These are phyloP conservation scores for Penicillium desertorum DNA, from an alignment of 495 filamentous ascomycete genomes.

Conservation along the genomic window DNA sequence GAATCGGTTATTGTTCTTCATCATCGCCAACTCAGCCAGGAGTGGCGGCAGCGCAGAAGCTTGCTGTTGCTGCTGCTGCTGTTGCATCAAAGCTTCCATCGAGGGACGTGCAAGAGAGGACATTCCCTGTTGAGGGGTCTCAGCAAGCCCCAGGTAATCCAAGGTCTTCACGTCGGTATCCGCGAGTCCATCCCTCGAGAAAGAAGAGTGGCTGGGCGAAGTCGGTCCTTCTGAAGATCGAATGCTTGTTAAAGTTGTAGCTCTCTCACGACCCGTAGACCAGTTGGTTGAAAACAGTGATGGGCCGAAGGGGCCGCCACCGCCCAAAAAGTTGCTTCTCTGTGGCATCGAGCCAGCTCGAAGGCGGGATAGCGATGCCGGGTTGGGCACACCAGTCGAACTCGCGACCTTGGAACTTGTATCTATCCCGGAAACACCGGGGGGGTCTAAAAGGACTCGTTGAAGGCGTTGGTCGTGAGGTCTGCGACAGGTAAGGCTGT, in stretches of 20 bases:
- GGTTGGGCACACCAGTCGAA: slow-evolving; percentile 48
- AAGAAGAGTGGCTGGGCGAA: slow-evolving; percentile 86
- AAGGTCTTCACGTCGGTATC: slow-evolving; percentile 92
- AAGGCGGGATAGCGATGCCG: slow-evolving; percentile 79
- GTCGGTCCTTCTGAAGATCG: slow-evolving; percentile 82
- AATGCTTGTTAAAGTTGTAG: slow-evolving; percentile 84
- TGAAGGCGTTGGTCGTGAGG: slow-evolving; percentile 84
- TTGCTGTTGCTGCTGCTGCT: slow-evolving; percentile 57
- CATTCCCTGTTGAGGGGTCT: slow-evolving; percentile 82
- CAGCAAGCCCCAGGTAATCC: slow-evolving; percentile 92
- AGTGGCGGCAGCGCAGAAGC: slow-evolving; percentile 62
- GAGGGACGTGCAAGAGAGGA: slow-evolving; percentile 63
- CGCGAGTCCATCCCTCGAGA: slow-evolving; percentile 80
- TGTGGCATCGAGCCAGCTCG: slow-evolving; percentile 96
- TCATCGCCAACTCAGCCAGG: slow-evolving; percentile 74
- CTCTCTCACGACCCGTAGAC: slow-evolving; percentile 70
- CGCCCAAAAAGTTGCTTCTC: slow-evolving; percentile 62
- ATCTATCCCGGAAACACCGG: slow-evolving; percentile 71
- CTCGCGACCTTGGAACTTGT: slow-evolving; percentile 49
- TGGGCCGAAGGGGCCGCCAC: slow-evolving; percentile 76
- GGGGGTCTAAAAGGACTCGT: slow-evolving; percentile 85
- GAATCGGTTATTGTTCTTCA: slow-evolving; percentile 80
- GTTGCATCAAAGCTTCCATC: slow-evolving; percentile 47
- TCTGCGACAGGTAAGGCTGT: slow-evolving; percentile 71
- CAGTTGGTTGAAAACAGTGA: slow-evolving; percentile 88